A percentile compares a stretch with the other conserved stretches of the same genome.
These are phyloP conservation scores for Scutellaria barbata DNA, from an alignment of 257 asterid genomes.

Conservation along the genomic window DNA sequence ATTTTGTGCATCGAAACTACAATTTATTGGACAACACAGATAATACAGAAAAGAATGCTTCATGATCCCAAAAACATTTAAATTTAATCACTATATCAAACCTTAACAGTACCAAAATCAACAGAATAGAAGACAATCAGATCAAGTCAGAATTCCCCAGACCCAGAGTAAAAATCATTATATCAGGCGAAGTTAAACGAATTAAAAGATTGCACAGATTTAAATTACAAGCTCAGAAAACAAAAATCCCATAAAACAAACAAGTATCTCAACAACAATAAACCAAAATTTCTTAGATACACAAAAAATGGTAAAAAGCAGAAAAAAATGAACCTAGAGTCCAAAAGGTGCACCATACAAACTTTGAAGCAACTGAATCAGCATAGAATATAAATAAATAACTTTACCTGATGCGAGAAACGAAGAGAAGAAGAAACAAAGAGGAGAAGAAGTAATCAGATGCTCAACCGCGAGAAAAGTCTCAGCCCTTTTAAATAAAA, in stretches of 20 bases:
- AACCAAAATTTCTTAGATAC: neutral
- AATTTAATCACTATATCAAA: neutral
- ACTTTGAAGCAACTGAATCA: conserved; percentile 13
- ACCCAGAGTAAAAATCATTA: neutral
- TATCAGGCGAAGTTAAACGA: neutral
- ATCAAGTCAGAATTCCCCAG: neutral
- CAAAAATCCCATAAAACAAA: conserved; percentile 9
- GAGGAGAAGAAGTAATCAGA: neutral
- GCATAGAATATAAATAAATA: neutral
- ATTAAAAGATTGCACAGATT: neutral
- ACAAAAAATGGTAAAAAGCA: neutral
- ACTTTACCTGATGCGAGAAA: conserved; percentile 30
- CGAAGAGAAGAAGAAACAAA: neutral
- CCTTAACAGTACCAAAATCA: neutral
- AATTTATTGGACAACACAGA: neutral
- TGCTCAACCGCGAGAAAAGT: conserved; percentile 19
- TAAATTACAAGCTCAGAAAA: too few species aligned
- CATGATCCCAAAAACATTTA: neutral
- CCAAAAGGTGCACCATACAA: neutral
- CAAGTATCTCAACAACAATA: neutral
- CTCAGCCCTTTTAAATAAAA: neutral
- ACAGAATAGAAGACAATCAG: neutral
- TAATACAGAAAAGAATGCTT: too few species aligned
- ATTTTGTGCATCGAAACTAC: neutral
- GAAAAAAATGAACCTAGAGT: conserved; percentile 10